Base-by-base conservation (phyloP, 2,329 filamentous ascomycete genomes). In the Lachnellula arida region DNA sequence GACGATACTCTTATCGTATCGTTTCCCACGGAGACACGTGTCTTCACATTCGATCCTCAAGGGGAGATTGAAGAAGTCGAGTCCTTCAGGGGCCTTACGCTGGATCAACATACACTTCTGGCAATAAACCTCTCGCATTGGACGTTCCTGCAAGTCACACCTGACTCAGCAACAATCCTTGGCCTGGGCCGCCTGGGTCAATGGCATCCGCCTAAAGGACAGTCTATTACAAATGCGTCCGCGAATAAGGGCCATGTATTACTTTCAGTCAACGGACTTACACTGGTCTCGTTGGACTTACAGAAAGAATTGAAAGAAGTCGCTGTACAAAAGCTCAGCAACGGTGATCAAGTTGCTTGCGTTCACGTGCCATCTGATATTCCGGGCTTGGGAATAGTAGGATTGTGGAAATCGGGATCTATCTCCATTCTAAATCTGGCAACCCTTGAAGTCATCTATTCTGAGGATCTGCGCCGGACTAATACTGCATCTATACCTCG, bases 51-150 rank as follows among this genome's bases (percentile, higher is more conserved):
- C 68, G 83, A 85, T 57, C 54, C 75, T 0, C 79, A 86, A 11
- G 92, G 90, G 0, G 87, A 88, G 32, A 87, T 97, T 19, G 93
- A 97, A 71, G 94, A 99, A 72, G 73, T 95, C 2, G 86, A 89
- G n/a, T 75, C 80, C 0, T 92, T 91, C 62, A 77, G 84, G 19
- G 89, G 89, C 0, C 76, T 97, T 58, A 72, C 76, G 2, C 73
- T 96, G n/a, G 75, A 81, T 22, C 79, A 85, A 54, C 83, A 82
- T 55, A 97, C 93, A 0, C 73, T 99, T 1, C 72, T 91, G 39
- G 86, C 84, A 1, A 75, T 78, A 40, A 91, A 88, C 65, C 65
- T 94, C 6, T 74, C 82, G 0, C 76, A 79, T 52, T 81, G 80
- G 0, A 79, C 82, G 51, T 69, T 94, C 8, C 73, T 97, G 2